Conservation (phyloP, 2,329 filamentous ascomycete species). For the Scytalidium sp. region DNA sequence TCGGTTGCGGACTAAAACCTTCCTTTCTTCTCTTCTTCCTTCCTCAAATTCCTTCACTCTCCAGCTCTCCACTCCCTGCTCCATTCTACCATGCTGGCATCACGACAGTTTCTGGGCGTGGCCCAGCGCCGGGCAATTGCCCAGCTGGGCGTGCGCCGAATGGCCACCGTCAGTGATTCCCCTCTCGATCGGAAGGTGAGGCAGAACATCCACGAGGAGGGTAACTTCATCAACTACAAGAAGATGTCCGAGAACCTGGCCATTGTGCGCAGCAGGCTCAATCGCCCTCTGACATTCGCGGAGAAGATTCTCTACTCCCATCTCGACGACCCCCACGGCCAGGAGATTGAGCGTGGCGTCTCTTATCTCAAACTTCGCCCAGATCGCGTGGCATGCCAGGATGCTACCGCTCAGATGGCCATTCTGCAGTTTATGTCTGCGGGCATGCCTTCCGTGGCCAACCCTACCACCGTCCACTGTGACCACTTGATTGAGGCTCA, state of each 20-base stretch:
- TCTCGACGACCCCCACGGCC: slow-evolving; percentile 91
- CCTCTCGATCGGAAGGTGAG: slow-evolving; percentile 93
- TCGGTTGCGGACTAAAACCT: background rate
- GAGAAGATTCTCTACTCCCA: slow-evolving; percentile 99
- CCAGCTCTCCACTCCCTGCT: slow-evolving; percentile 10
- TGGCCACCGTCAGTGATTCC: slow-evolving; percentile 84
- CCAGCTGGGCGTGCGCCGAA: slow-evolving; percentile 63
- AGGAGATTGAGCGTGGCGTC: slow-evolving; percentile 92
- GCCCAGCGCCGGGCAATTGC: slow-evolving; percentile 59
- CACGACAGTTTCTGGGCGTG: slow-evolving; percentile 66
- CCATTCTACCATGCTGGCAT: slow-evolving; percentile 61
- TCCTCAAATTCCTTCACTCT: slow-evolving; percentile 7
- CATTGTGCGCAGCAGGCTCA: slow-evolving; percentile 84
- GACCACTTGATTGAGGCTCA: slow-evolving; percentile 99
- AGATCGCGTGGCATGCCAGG: slow-evolving; percentile 97
- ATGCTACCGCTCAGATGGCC: slow-evolving; percentile 99
- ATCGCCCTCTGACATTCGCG: slow-evolving; percentile 89
- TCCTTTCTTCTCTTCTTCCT: slow-evolving; percentile 10
- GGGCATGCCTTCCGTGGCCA: slow-evolving; percentile 92
- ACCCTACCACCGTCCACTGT: slow-evolving; percentile 94
- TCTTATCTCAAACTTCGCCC: slow-evolving; percentile 97
- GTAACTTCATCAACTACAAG: slow-evolving; percentile 98
- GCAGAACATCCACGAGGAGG: slow-evolving; percentile 95
- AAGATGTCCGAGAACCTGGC: slow-evolving; percentile 98
- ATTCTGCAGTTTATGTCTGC: slow-evolving; percentile 99